Base-by-base conservation (phyloP, 164 flowering plant species). In the Berberis thunbergii region DNA sequence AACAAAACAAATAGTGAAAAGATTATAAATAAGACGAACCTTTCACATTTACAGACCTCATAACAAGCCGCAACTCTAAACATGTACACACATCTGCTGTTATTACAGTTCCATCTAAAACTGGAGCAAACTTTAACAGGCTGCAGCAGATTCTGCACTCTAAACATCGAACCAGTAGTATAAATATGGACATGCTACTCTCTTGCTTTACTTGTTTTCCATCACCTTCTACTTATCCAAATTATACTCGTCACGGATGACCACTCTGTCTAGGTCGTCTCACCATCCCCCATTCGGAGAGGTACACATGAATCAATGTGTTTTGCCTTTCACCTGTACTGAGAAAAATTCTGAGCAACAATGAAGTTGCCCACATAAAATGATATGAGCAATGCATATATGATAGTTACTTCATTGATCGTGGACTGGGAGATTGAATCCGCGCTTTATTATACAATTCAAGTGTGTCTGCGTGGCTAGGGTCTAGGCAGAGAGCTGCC, bases 401-500 rank as follows among this genome's bases (percentile, higher is more conserved):
- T 26, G 26, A 26, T 26, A 1, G 50, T 4, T 48, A 7, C 38
- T 52, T 52, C 11, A 9, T 52, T 4, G 10, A 26, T 52, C 10
- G 54, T 52, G 54, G 11, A 63, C 74, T 77, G 43, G 74, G 52
- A 6, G 49, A 71, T 59, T 63, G 73, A 50, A 75, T 80, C 54
- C n/a, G 62, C 43, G 79, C 77, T 77, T 73, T 84, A 5, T 74
- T 72, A 55, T 78, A 85, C 49, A 89, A 81, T 7, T 84, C 90
- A 10, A 81, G 72, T 41, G 90, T 78, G 52, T 84, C 91, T 2
- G 61, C 42, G 65, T 90, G 96, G 67, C 45, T 68, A 7, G 97
- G 87, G 72, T 93, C 96, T 11, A 93, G 84, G 72, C 89, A 84
- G 41, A 93, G 88, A 38, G 97, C 98, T 49, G 98, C 97, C 73